Evolutionary conservation across 805 yeast genomes (phyloP).

Genomic region (Wickerhamiella siamensis): DNA sequence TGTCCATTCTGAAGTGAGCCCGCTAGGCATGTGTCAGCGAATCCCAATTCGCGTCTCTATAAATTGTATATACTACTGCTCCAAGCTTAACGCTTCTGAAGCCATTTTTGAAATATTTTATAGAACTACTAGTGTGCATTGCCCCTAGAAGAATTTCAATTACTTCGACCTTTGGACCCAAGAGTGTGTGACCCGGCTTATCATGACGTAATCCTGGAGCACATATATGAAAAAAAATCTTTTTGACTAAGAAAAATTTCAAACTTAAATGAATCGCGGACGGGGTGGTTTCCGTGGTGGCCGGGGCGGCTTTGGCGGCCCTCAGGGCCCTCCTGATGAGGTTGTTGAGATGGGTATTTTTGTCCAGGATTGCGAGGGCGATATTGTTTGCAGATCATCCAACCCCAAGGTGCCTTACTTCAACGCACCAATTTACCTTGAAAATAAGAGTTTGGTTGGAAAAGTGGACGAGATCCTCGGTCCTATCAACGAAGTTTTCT

Average conservation of each 20-base stretch:
- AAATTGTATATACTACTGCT: too few species aligned
- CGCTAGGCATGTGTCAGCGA: too few species aligned
- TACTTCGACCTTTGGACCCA: too few species aligned
- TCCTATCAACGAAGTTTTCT: slow-evolving; percentile 93
- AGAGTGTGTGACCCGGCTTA: too few species aligned
- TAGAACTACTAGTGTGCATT: too few species aligned
- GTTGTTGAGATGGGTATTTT: slow-evolving; percentile 94
- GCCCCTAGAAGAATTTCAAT: too few species aligned
- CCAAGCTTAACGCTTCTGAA: too few species aligned
- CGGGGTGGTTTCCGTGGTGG: slow-evolving; percentile 43
- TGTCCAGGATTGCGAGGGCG: slow-evolving; percentile 89
- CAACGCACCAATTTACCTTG: slow-evolving; percentile 95
- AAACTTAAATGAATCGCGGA: not conserved
- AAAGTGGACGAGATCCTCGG: slow-evolving; percentile 97
- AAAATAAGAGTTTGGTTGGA: slow-evolving; percentile 91
- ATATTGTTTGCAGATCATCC: slow-evolving; percentile 88
- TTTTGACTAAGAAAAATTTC: not conserved
- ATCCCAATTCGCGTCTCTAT: too few species aligned
- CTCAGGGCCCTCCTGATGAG: slow-evolving; percentile 91
- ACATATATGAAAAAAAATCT: not conserved
- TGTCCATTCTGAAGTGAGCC: not conserved
- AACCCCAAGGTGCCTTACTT: slow-evolving; percentile 92
- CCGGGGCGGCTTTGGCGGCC: slow-evolving; percentile 59
- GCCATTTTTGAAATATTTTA: too few species aligned
- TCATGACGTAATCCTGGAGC: too few species aligned